These are phyloP conservation scores for Emmonsiellopsis sp. DNA, from an alignment of 2,329 filamentous ascomycete species.

Conservation along the genomic window DNA sequence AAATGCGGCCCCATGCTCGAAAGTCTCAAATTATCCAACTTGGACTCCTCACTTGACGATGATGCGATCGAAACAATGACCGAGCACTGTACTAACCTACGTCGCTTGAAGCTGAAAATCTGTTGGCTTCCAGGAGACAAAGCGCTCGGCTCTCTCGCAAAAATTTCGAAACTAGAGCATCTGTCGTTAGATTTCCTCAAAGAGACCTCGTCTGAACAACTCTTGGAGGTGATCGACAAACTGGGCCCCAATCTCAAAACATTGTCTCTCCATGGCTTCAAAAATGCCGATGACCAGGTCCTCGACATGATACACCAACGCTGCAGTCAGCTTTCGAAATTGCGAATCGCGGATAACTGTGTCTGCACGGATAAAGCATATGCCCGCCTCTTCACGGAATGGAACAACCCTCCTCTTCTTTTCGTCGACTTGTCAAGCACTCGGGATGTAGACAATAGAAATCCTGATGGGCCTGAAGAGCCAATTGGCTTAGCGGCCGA, in stretches of 20 bases:
- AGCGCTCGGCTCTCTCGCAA: constrained; percentile 56
- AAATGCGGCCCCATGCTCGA: constrained; percentile 57
- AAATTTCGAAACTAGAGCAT: constrained; percentile 58
- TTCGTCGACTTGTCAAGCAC: constrained; percentile 69
- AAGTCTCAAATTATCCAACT: constrained; percentile 68
- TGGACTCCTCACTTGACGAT: constrained; percentile 73
- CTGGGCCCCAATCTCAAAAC: constrained; percentile 63
- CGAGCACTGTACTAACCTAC: constrained; percentile 56
- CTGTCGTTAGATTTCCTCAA: constrained; percentile 60
- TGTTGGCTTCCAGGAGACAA: constrained; percentile 64
- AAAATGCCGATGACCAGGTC: constrained; percentile 57
- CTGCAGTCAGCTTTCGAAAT: constrained; percentile 60
- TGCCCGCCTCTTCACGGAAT: constrained; percentile 60
- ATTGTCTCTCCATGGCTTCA: constrained; percentile 63
- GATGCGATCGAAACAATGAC: constrained; percentile 55
- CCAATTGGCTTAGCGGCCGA: constrained; percentile 63
- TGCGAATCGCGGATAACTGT: constrained; percentile 72
- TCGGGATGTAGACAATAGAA: constrained; percentile 63
- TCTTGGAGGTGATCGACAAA: constrained; percentile 51
- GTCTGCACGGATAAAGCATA: constrained; percentile 67
- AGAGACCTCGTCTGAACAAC: constrained; percentile 45
- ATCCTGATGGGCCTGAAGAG: constrained; percentile 53
- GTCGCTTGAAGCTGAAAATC: constrained; percentile 68
- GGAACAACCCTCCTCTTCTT: constrained; percentile 62
- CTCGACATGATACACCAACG: constrained; percentile 60